phyloP scores from a whole-genome alignment of 345 rosid species.

The Atalantia buxifolia region DNA sequence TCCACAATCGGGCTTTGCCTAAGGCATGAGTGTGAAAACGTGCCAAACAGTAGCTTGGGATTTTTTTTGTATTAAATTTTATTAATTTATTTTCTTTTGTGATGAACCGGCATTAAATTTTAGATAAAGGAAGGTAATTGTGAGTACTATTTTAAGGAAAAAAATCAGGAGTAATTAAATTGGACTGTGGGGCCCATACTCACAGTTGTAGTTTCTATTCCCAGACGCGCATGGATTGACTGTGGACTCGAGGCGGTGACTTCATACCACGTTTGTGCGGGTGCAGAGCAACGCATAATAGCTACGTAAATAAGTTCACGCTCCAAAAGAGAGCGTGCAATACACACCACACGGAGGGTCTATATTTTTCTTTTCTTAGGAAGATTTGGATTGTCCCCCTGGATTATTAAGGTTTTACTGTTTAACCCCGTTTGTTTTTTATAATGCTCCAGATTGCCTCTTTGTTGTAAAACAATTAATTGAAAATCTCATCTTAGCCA shows the following conservation, averaged over 20 bases:
- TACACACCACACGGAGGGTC: background rate
- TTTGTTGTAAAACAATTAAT: too few relatives aligned
- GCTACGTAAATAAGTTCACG: background rate
- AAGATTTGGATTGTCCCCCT: too few relatives aligned
- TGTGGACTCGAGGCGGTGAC: background rate
- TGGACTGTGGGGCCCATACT: background rate
- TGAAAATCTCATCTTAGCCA: too few relatives aligned
- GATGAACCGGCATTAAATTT: background rate
- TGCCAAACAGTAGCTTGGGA: conserved; percentile 7
- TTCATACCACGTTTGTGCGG: background rate
- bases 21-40: background rate
- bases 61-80: background rate
- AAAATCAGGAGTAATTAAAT: background rate
- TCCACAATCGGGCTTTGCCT: background rate
- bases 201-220: background rate
- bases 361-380: background rate
- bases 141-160: background rate
- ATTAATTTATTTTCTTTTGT: background rate
- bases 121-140: too few relatives aligned
- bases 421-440: too few relatives aligned
- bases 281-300: background rate
- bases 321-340: background rate
- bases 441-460: too few relatives aligned
- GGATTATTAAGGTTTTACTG: too few relatives aligned
- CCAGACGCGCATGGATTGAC: background rate